Conservation (phyloP, 495 filamentous ascomycete genomes). For the Penicillium waksmanii region DNA sequence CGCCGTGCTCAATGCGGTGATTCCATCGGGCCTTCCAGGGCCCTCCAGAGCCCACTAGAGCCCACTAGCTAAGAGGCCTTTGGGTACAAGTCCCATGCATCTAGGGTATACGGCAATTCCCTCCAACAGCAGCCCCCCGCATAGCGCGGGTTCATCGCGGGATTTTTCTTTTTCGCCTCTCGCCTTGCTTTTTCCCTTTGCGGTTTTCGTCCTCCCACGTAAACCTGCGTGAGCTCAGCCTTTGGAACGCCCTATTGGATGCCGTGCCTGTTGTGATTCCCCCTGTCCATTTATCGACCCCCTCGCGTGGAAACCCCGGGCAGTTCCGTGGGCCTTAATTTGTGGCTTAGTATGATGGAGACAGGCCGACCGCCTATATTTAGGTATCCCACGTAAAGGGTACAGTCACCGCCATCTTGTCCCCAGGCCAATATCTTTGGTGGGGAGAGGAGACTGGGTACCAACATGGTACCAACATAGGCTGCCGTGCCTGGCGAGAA, state of each 20-base stretch:
- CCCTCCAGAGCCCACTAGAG: not conserved
- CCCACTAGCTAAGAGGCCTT: not conserved
- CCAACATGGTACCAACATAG: not conserved
- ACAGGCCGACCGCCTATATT: slow-evolving; percentile 6
- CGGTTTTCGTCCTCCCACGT: slow-evolving; percentile 5
- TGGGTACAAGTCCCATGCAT: not conserved
- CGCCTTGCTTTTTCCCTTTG: slow-evolving; percentile 5
- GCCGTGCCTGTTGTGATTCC: not conserved
- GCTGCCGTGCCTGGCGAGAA: not conserved
- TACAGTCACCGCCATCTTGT: slow-evolving; percentile 2
- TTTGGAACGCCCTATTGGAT: slow-evolving; percentile 5
- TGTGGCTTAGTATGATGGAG: slow-evolving; percentile 8
- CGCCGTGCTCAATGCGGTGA: not conserved
- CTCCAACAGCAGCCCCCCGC: not conserved
- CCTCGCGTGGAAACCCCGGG: slow-evolving; percentile 10
- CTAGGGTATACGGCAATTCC: not conserved
- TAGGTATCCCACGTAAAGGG: slow-evolving; percentile 6
- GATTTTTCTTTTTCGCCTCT: slow-evolving; percentile 5
- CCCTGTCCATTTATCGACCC: not conserved
- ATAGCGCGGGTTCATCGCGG: not conserved
- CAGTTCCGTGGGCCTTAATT: slow-evolving; percentile 20
- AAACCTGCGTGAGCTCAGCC: slow-evolving; percentile 3
- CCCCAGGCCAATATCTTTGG: slow-evolving; percentile 1
- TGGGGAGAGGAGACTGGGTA: not conserved
- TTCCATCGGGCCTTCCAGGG: not conserved